Evolutionary conservation across 1,139 yeast species (phyloP).

Genomic region (Tardiomyces digboiensis): DNA sequence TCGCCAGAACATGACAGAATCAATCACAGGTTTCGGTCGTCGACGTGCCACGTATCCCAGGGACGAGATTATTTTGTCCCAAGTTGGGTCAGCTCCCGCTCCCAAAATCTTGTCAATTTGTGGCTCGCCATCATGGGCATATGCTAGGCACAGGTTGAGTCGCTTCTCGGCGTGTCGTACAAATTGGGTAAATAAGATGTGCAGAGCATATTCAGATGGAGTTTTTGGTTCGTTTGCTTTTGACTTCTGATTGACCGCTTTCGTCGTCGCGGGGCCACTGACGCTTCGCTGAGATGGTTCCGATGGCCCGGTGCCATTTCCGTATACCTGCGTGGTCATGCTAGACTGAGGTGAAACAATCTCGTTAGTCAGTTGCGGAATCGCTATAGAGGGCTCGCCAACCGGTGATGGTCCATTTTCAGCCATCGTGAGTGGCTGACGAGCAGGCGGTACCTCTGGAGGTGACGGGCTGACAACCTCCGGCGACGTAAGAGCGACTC

Average conservation of each 20-base stretch:
- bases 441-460: conserved; percentile 3
- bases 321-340: too few relatives aligned
- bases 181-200: conserved; percentile 85
- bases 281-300: conserved; percentile 1
- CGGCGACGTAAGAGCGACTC: background rate
- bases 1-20: conserved; percentile 98
- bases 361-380: background rate
- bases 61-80: conserved; percentile 77
- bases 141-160: conserved; percentile 61
- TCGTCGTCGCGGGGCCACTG: background rate
- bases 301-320: background rate
- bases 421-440: background rate
- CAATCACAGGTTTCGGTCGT: conserved; percentile 93
- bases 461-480: conserved; percentile 1
- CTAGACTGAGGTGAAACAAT: background rate
- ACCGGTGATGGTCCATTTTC: conserved; percentile 1
- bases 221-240: conserved; percentile 37
- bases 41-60: conserved; percentile 84
- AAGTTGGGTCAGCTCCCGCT: conserved; percentile 77
- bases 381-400: background rate
- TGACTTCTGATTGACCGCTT: background rate
- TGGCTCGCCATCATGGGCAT: conserved; percentile 64
- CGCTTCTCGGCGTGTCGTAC: conserved; percentile 90
- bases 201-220: conserved; percentile 90
- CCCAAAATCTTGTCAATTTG: conserved; percentile 75